phyloP scores from a whole-genome alignment of 768 basidiomycete genomes.

The Podaxis pistillaris region DNA sequence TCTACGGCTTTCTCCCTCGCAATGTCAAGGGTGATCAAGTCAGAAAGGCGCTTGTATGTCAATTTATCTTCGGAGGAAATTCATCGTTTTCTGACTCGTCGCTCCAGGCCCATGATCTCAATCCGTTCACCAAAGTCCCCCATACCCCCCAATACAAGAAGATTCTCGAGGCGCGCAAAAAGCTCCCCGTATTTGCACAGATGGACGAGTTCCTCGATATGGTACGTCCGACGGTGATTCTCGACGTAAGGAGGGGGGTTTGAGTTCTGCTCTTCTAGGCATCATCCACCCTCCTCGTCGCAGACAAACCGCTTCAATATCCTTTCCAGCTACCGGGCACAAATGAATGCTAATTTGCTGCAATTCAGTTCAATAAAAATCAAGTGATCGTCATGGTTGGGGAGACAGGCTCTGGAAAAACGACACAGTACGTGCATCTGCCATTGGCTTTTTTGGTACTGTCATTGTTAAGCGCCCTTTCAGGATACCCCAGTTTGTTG shows the following conservation, averaged over 20 bases:
- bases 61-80: neutral
- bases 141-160: conserved; percentile 80
- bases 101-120: conserved; percentile 69
- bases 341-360: conserved; percentile 24
- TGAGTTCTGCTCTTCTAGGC: conserved; percentile 43
- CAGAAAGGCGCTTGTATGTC: conserved; percentile 65
- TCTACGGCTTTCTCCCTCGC: conserved; percentile 74
- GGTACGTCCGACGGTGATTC: conserved; percentile 48
- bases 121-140: conserved; percentile 85
- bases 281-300: conserved; percentile 32
- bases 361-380: conserved; percentile 61
- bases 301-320: conserved; percentile 19
- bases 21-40: conserved; percentile 67
- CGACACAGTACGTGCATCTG: conserved; percentile 72
- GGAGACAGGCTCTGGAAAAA: conserved; percentile 95
- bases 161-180: conserved; percentile 81
- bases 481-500: conserved; percentile 96
- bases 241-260: conserved; percentile 39
- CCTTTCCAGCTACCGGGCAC: conserved; percentile 7
- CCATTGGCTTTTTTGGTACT: neutral
- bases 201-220: conserved; percentile 93
- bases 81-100: neutral
- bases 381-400: conserved; percentile 92
- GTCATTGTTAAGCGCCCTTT: conserved; percentile 18
- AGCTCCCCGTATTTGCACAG: conserved; percentile 87